These are phyloP conservation scores for Protomyces lactucae-debilis DNA, from an alignment of 1,139 yeast genomes.

Conservation along the genomic window DNA sequence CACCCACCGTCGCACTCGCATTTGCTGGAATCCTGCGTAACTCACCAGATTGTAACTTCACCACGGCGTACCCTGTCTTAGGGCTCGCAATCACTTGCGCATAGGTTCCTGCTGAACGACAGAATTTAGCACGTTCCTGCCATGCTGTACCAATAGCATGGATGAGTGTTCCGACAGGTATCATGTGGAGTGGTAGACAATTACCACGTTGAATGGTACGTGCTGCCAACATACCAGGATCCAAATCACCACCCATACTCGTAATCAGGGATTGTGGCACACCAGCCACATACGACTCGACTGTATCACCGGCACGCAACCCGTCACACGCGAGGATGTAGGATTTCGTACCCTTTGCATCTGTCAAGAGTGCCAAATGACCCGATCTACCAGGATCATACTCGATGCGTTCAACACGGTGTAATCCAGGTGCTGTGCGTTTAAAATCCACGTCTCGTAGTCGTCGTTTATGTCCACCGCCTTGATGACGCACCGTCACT, in stretches of 20 bases:
- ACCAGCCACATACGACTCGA: conserved; percentile 83
- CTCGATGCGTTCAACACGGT: conserved; percentile 80
- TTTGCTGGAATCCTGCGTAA: conserved; percentile 81
- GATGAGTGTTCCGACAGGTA: conserved; percentile 86
- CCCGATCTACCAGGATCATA: conserved; percentile 94
- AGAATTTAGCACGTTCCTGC: conserved; percentile 83
- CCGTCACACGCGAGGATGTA: conserved; percentile 92
- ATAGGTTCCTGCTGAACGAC: conserved; percentile 91
- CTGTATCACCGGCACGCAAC: conserved; percentile 81
- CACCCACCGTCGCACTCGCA: conserved; percentile 91
- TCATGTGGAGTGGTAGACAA: conserved; percentile 85
- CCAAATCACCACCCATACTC: conserved; percentile 80
- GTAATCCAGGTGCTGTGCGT: conserved; percentile 64
- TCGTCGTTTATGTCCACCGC: conserved; percentile 94
- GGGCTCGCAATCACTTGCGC: conserved; percentile 81
- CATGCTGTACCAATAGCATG: conserved; percentile 78
- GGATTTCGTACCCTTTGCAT: conserved; percentile 59
- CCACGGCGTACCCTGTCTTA: conserved; percentile 65
- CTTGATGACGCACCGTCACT: conserved; percentile 88
- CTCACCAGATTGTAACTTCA: conserved; percentile 85
- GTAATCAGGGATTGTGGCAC: conserved; percentile 70
- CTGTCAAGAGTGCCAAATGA: conserved; percentile 81
- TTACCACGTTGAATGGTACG: conserved; percentile 90
- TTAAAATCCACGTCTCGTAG: conserved; percentile 74
- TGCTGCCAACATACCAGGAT: conserved; percentile 84